Evolutionary conservation across 805 yeast genomes (phyloP).

Genomic region (Candida gorgasii): DNA sequence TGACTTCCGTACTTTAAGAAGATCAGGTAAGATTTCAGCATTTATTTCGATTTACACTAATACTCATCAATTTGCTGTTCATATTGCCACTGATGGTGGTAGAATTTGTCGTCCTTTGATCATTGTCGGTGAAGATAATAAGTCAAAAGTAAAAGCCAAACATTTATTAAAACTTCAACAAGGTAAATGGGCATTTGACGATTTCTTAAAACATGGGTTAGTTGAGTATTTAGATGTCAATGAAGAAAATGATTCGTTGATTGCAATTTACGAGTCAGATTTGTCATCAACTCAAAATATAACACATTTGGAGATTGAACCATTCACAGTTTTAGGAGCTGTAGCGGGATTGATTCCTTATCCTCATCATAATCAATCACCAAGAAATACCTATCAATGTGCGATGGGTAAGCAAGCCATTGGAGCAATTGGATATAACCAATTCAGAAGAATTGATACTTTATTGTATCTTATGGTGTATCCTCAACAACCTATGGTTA

Average conservation of each 20-base stretch:
- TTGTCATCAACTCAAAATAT: conserved; percentile 48
- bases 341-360: conserved; percentile 98
- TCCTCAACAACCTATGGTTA: conserved; percentile 99
- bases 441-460: conserved; percentile 93
- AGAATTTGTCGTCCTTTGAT: conserved; percentile 96
- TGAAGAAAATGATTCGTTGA: conserved; percentile 92
- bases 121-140: conserved; percentile 68
- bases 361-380: conserved; percentile 99
- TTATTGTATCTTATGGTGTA: conserved; percentile 93
- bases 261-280: conserved; percentile 79
- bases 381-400: conserved; percentile 98
- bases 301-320: conserved; percentile 94
- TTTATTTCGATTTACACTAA: conserved; percentile 90
- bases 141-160: conserved; percentile 66
- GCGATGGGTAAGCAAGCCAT: conserved; percentile 99
- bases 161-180: conserved; percentile 63
- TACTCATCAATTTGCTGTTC: conserved; percentile 88
- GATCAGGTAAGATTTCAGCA: conserved; percentile 83
- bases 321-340: conserved; percentile 89
- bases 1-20: conserved; percentile 75
- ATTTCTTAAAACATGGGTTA: conserved; percentile 77
- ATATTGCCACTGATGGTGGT: conserved; percentile 98
- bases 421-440: conserved; percentile 98
- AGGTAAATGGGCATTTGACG: conserved; percentile 87
- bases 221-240: conserved; percentile 97